These are phyloP conservation scores for Coix lacrymajobi DNA, from an alignment of 176 grass and related monocot species.

Conservation along the genomic window DNA sequence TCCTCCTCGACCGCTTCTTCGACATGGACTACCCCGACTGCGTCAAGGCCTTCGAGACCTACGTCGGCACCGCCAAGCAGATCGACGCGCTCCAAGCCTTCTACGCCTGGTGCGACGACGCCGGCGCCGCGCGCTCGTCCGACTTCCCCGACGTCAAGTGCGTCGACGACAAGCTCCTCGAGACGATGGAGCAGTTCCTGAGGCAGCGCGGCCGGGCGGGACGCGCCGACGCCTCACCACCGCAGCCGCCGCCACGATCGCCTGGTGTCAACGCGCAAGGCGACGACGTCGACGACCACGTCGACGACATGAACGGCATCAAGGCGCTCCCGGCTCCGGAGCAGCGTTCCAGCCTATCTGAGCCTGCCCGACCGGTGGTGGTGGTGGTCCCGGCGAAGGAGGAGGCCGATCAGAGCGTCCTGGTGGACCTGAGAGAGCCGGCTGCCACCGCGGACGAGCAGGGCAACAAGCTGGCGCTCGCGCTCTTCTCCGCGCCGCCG, in stretches of 20 bases:
- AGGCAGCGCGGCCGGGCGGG: slow-evolving; percentile 35
- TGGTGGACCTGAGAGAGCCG: slow-evolving; percentile 64
- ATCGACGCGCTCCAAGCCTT: slow-evolving; percentile 51
- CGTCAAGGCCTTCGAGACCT: slow-evolving; percentile 65
- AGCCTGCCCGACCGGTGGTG: not conserved
- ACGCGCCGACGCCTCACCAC: slow-evolving; percentile 14
- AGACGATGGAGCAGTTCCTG: slow-evolving; percentile 70
- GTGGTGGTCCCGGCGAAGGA: not conserved
- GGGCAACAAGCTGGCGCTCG: slow-evolving; percentile 65
- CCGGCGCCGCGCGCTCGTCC: slow-evolving; percentile 35
- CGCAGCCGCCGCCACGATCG: not conserved
- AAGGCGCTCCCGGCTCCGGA: slow-evolving; percentile 60
- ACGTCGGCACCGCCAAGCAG: slow-evolving; percentile 57
- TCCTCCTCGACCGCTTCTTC: slow-evolving; percentile 74
- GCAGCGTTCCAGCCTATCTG: not conserved
- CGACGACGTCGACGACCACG: not conserved
- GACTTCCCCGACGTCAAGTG: slow-evolving; percentile 57
- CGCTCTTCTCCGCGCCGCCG: slow-evolving; percentile 55
- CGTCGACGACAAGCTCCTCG: slow-evolving; percentile 52
- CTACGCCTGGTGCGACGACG: slow-evolving; percentile 60
- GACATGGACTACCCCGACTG: slow-evolving; percentile 71
- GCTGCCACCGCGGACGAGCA: slow-evolving; percentile 35
- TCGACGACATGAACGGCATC: slow-evolving; percentile 38
- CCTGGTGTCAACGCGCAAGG: no score
- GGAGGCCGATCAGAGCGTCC: slow-evolving; percentile 3